phyloP scores from a whole-genome alignment of 768 basidiomycete genomes.

The Rhizopogon roseolus region DNA sequence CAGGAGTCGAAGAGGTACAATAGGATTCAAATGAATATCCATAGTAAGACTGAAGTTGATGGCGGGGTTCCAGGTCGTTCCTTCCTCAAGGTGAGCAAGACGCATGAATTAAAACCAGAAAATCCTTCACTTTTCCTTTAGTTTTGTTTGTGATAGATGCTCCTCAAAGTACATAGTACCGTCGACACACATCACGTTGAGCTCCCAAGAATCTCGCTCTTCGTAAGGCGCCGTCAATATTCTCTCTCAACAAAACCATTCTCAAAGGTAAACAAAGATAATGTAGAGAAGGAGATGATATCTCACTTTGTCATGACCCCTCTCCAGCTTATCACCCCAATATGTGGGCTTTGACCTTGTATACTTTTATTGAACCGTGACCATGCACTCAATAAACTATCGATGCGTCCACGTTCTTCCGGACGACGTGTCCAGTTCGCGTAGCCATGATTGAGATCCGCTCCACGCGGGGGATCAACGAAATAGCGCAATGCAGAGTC shows the following conservation, averaged over 20 bases:
- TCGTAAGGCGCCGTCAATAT: constrained; percentile 83
- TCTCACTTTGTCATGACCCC: constrained; percentile 82
- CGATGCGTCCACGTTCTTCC: constrained; percentile 65
- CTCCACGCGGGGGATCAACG: constrained; percentile 58
- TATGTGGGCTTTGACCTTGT: constrained; percentile 28
- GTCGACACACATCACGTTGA: constrained; percentile 76
- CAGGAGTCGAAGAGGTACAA: constrained; percentile 50
- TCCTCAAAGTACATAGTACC: constrained; percentile 76
- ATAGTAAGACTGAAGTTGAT: constrained; percentile 67
- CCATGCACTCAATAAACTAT: constrained; percentile 59
- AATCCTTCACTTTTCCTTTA: constrained; percentile 58
- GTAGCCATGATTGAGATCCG: constrained; percentile 67
- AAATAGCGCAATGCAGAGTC: constrained; percentile 71
- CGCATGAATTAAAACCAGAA: neutral
- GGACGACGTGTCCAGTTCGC: constrained; percentile 65
- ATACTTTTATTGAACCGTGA: constrained; percentile 35
- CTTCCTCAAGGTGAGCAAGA: constrained; percentile 30
- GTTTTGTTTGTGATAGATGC: constrained; percentile 51
- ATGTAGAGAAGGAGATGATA: constrained; percentile 2
- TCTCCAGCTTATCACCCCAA: constrained; percentile 68
- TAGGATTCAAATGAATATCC: constrained; percentile 91
- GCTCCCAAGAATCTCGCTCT: constrained; percentile 70
- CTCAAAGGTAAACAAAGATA: constrained; percentile 10
- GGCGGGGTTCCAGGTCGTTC: constrained; percentile 59
- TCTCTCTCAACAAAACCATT: constrained; percentile 42